Evolutionary conservation across 495 filamentous ascomycete species (phyloP), one percentile per base, ranked within the genome.

Genomic region (Aspergillus biplanus): DNA sequence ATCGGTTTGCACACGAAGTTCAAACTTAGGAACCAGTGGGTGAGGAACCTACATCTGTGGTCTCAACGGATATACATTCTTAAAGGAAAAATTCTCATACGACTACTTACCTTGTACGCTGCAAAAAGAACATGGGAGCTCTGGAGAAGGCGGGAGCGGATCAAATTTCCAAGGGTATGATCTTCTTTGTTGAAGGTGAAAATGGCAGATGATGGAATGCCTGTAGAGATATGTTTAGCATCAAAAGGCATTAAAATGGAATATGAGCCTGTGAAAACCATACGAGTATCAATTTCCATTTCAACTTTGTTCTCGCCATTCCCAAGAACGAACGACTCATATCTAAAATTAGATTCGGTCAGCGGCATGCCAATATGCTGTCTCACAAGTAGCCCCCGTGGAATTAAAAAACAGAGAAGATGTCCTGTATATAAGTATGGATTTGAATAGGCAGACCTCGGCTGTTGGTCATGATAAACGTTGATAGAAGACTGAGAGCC

Each of bases 181-280:
- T 99, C 96, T 72, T 99, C 96, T 76, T 97, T 97, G 73, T 92
- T 88, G 78, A 99, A 89, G 57, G 88, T 89, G 80, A 99, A 98
- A 72, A 96, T 89, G 16, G 92, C 89, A 48, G 67, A 86, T 82
- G 80, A 96, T 85, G 68, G 93, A 81, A 84, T 90, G 64, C 93
- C 93, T 96, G 56, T 13, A 44, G 42, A 52, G 46, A 61, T 2
- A 52, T 8, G 47, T 73, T 34, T 74, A 58, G 55, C 47, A 52
- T 56, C 54, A 56, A 32, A 46, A 8, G 3, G 15, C 2, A 8
- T 5, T n/a, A 50, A 33, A 48, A 33, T 52, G 33, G 16, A 55
- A 27, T 4, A 7, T 46, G 58, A 59, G 37, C 27, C 31, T 33
- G 15, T 52, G 33, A 52, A 44, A 39, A 4, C 79, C 90, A 79